Evolutionary conservation across 306 rosid genomes (phyloP), one percentile per base, ranked within the genome.

Genomic region (Mimosa pudica): DNA sequence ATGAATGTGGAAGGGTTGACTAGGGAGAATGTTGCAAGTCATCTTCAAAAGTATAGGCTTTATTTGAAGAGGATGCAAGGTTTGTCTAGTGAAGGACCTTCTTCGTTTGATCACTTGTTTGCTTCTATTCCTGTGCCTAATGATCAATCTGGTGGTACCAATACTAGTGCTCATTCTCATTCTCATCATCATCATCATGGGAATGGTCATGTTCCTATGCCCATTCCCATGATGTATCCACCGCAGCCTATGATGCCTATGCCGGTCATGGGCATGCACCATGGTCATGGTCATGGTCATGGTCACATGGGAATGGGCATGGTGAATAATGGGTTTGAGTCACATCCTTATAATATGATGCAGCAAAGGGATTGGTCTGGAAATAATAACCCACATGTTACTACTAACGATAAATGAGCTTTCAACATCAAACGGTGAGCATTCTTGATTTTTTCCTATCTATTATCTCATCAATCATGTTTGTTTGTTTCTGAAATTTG

Each of bases 1-100:
- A 92, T 92, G 98, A 94, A 94, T 81, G 97, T 94, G 11, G 98
- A 94, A 48, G 99, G 98, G 13, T 79, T 96, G 89, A 96, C 97
- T 4, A 90, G 98, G 0, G 99, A 96, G 81, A 96, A 96, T 65
- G 99, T 96, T 4, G 99, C 99, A 0, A 93, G 98, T 42, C 99
- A 96, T 65, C 84, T 96, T 16, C 97, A 96, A 86, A 96, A 96
- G 90, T 96, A 96, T 78, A 86, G 98, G 0, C 96, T 93, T 6
- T 95, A 91, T 87, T 77, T 95, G 86, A 95, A 90, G 87, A 82
- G 98, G 80, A 91, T 89, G 90, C 96, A 90, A 61, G 94, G 97
- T 24, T 77, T 90, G 13, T 89, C 94, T 0, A 78, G 71, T 68
- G 96, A 89, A 1, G 96, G 89, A 9, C 88, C 97, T 11, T 88